These are phyloP conservation scores for Trichoderma erinaceum DNA, from an alignment of 495 filamentous ascomycete genomes.

Conservation along the genomic window DNA sequence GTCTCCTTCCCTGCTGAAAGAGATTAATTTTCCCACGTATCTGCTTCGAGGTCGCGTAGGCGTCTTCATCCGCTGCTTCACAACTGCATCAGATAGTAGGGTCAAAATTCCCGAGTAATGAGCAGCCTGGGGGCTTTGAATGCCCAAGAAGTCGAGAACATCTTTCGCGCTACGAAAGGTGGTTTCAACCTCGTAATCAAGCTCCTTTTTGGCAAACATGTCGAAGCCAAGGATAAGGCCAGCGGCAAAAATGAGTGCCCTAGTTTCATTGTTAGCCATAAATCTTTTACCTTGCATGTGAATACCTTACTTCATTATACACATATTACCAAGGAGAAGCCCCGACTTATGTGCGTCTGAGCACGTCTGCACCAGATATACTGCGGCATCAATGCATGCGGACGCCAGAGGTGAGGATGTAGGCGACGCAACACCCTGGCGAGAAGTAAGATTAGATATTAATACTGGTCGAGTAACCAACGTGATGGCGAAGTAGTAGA, in stretches of 20 bases:
- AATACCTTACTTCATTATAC: constrained; percentile 16
- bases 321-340: constrained; percentile 11
- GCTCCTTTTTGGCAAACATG: constrained; percentile 17
- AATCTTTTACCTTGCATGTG: background rate
- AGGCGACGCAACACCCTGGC: background rate
- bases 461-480: constrained; percentile 22
- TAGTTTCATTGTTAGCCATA: background rate
- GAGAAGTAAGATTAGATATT: constrained; percentile 17
- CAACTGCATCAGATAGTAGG: constrained; percentile 18
- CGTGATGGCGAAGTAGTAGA: constrained; percentile 24
- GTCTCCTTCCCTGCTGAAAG: background rate
- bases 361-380: constrained; percentile 17
- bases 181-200: constrained; percentile 16
- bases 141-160: constrained; percentile 15
- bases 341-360: constrained; percentile 8
- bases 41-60: background rate
- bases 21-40: constrained; percentile 15
- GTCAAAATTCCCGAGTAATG: constrained; percentile 20
- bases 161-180: constrained; percentile 17
- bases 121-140: constrained; percentile 18
- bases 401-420: constrained; percentile 8
- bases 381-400: constrained; percentile 15
- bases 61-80: constrained; percentile 13
- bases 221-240: constrained; percentile 21
- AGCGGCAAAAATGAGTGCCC: constrained; percentile 19